Evolutionary conservation across 2,329 filamentous ascomycete species (phyloP), one percentile per base, ranked within the genome.

Genomic region (Aphanocladium album): DNA sequence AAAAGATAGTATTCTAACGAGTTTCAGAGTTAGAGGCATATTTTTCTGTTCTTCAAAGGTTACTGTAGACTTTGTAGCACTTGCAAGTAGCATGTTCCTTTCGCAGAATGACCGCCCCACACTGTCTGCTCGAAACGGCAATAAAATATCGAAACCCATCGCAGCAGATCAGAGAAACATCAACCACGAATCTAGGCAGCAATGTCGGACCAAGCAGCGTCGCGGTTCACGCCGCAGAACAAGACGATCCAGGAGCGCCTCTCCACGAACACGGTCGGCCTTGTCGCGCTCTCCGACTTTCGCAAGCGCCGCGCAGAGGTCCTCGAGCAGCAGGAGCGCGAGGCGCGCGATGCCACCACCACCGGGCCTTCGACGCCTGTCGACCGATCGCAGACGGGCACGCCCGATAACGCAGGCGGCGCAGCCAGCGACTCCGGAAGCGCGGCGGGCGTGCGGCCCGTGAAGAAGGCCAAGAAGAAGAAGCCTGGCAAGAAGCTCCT

Each of bases 291-390:
- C 47, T 91, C 90, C 65, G 95, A 98, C 72, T 98, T 96, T 74
- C 91, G 93, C 74, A 98, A 99, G 78, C 88, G 95, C 62, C 91
- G 93, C 74, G 93, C 92, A 67, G 91, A 97, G 75, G 91, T 93
- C n/a, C 80, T 96, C 52, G 93, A 97, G 73, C 88, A 91, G 71
- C 93, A 95, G 70, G 91, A 95, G 70, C 85, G 89, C 69, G 91
- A 95, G 69, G 88, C 85, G 14, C 86, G 87, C 69, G 89, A 90
- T 66, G 82, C 70, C 41, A 79, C 83, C 27, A 70, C 83, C 60
- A 72, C 75, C 59, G 72, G 71, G 65, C 73, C 75, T 61, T 75
- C 77, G 50, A 81, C 80, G 49, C 79, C 81, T 45, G 37, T 52
- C 37, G 79, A 82, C 67, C 76, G 76, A 60, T 81, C 79, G n/a